These are phyloP conservation scores for Ceratocystis lukuohia DNA, from an alignment of 2,329 filamentous ascomycete species.

Conservation along the genomic window DNA sequence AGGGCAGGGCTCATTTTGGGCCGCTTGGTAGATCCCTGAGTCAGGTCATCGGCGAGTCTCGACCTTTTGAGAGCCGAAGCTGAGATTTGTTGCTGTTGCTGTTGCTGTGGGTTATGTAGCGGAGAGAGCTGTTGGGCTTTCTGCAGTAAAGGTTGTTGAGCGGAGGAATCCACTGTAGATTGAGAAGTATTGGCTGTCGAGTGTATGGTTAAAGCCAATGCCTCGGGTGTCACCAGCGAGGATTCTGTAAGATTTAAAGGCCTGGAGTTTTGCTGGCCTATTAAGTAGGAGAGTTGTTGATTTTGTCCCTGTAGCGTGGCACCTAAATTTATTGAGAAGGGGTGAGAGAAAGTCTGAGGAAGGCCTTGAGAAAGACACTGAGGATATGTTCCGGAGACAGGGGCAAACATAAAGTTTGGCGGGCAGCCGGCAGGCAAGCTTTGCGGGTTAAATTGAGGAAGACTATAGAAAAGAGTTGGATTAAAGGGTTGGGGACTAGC, in stretches of 20 bases:
- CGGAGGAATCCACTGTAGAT: neutral
- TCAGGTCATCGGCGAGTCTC: neutral
- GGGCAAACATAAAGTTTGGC: neutral
- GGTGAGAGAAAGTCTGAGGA: neutral
- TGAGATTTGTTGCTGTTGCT: neutral
- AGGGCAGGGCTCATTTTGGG: neutral
- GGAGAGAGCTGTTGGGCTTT: neutral
- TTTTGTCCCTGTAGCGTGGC: neutral
- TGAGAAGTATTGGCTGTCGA: neutral
- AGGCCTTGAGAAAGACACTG: neutral
- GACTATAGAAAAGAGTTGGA: neutral
- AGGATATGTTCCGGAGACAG: neutral
- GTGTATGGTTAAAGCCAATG: neutral
- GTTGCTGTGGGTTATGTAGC: neutral
- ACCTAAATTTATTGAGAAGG: neutral
- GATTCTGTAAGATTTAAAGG: neutral
- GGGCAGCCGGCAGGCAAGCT: neutral
- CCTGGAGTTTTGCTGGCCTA: neutral
- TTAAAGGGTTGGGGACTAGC: neutral
- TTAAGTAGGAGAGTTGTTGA: neutral
- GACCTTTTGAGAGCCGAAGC: neutral
- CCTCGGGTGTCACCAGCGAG: neutral
- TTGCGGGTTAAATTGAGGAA: neutral
- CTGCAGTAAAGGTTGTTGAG: neutral
- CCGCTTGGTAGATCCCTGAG: neutral